phyloP scores from a whole-genome alignment of 208 protist species.

The Leishmania major region DNA sequence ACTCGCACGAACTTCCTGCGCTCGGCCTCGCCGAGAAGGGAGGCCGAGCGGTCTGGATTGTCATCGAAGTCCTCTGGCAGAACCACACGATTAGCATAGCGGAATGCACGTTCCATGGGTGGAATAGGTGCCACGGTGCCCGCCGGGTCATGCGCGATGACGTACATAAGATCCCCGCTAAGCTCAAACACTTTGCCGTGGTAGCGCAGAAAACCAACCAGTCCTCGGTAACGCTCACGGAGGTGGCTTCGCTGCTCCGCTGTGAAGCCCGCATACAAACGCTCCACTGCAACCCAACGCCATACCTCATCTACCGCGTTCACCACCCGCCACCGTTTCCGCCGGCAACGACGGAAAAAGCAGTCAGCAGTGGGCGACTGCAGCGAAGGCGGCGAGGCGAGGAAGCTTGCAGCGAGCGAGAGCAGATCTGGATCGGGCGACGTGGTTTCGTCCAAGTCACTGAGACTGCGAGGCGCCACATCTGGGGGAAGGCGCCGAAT shows the following conservation, averaged over 20 bases:
- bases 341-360: slow-evolving; percentile 14
- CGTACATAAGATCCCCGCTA: slow-evolving; percentile 64
- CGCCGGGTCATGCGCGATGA: slow-evolving; percentile 82
- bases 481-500: slow-evolving; percentile 74
- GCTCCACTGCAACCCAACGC: slow-evolving; percentile 77
- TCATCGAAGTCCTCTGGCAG: slow-evolving; percentile 72
- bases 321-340: not conserved
- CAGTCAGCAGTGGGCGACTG: not conserved
- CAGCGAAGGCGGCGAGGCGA: slow-evolving; percentile 71
- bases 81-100: slow-evolving; percentile 67
- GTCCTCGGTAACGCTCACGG: slow-evolving; percentile 55
- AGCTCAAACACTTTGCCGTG: slow-evolving; percentile 87
- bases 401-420: slow-evolving; percentile 47
- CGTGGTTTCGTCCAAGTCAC: slow-evolving; percentile 64
- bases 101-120: slow-evolving; percentile 62
- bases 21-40: slow-evolving; percentile 54
- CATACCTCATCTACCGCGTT: slow-evolving; percentile 33
- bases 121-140: slow-evolving; percentile 69
- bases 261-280: slow-evolving; percentile 66
- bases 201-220: slow-evolving; percentile 83
- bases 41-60: slow-evolving; percentile 41
- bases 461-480: slow-evolving; percentile 76
- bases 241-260: slow-evolving; percentile 50
- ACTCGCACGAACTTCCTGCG: slow-evolving; percentile 42
- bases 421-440: slow-evolving; percentile 65